Evolutionary conservation across 2,329 filamentous ascomycete species (phyloP), one percentile per base, ranked within the genome.

Genomic region (Pestalotiopsis sp.): DNA sequence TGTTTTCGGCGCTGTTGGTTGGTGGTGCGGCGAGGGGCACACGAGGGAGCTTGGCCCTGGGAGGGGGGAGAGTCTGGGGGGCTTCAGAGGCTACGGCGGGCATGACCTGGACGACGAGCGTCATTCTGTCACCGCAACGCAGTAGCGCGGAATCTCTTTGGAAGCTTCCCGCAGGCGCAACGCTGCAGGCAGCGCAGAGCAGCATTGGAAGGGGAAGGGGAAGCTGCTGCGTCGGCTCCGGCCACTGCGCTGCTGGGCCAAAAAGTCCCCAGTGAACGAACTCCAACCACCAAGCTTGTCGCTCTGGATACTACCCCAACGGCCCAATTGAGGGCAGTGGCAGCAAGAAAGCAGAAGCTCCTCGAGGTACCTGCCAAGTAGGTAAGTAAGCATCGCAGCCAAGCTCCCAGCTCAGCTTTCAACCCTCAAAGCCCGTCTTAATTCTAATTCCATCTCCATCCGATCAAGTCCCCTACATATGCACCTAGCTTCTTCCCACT

Each of bases 81-180:
- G 23, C 45, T 17, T 52, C 20, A 52, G 45, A 52, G 45, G 45
- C 57, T 36, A 59, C 13, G 23, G 57, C 9, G 25, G 23, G 57
- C 57, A 52, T 52, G 45, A n/a, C 45, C 45, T 52, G 45, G 45
- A 23, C n/a, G 17, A 41, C 23, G 38, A 31, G 41, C 63, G 63
- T 56, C 49, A 66, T 56, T n/a, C 62, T 65, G 41, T 52, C 45
- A 52, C 45, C 40, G 60, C 20, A 45, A 45, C n/a, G n/a, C 23
- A 23, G 65, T 66, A 66, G 65, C 56, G 65, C 36, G 52, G 65
- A 66, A 66, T 40, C 25, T 59, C 45, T 52, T 60, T 59, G 56
- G 65, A 66, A 66, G 56, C 65, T 66, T 60, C 65, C 52, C 31
- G 31, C 31, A 36, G 31, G 31, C 31, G 31, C 31, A 36, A 36